phyloP scores from a whole-genome alignment of 139 green algal species.

The Tetradesmus lagerheimii region DNA sequence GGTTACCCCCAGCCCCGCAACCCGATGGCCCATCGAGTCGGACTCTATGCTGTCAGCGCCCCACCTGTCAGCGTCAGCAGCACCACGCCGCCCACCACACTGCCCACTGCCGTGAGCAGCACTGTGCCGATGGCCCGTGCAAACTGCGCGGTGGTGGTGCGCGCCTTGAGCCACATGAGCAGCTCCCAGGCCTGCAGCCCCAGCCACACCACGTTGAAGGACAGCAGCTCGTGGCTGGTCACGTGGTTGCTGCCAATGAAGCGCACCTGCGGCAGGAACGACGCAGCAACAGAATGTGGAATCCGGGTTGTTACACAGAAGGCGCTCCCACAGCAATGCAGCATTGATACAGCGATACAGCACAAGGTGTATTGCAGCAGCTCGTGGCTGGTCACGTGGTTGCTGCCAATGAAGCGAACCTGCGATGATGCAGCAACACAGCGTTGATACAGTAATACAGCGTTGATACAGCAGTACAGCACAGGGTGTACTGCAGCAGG shows the following conservation, averaged over 20 bases:
- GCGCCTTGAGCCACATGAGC: conserved; percentile 47
- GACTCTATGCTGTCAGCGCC: too few species aligned
- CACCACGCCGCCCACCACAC: conserved; percentile 18
- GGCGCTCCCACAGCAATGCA: too few species aligned
- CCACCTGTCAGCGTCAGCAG: conserved; percentile 43
- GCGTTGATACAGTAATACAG: too few species aligned
- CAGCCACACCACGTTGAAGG: conserved; percentile 55
- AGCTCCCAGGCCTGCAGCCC: conserved; percentile 45
- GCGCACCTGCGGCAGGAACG: conserved; percentile 53
- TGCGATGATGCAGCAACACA: conserved; percentile 38
- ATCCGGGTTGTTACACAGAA: too few species aligned
- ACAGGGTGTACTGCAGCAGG: too few species aligned
- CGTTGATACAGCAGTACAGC: too few species aligned
- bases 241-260: conserved; percentile 76
- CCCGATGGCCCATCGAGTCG: too few species aligned
- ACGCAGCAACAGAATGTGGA: too few species aligned
- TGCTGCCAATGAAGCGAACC: conserved; percentile 70
- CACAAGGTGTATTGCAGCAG: too few species aligned
- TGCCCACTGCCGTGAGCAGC: background rate
- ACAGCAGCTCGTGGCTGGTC: conserved; percentile 72
- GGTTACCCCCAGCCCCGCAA: too few species aligned
- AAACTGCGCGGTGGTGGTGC: conserved; percentile 42
- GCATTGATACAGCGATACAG: too few species aligned
- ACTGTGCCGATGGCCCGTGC: background rate
- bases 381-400: conserved; percentile 76